Conservation (phyloP, 169 alveolate species). For the Babesia ovata region DNA sequence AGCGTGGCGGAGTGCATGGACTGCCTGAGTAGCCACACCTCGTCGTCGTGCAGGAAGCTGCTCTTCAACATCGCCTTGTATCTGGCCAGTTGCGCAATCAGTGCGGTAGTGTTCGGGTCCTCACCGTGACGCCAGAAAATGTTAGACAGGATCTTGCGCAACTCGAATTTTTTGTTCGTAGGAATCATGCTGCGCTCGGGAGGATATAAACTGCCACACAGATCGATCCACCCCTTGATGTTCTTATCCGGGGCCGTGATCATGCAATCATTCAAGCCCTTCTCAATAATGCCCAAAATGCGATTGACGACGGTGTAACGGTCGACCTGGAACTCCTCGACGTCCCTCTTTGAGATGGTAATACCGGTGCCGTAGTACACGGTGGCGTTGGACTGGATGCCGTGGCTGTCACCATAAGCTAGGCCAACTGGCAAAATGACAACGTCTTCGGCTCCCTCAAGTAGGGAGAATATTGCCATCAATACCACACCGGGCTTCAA, state of each 20-base stretch:
- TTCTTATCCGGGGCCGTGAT: slow-evolving; percentile 80
- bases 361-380: slow-evolving; percentile 85
- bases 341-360: slow-evolving; percentile 72
- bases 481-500: slow-evolving; percentile 93
- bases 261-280: slow-evolving; percentile 81
- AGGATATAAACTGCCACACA: slow-evolving; percentile 84
- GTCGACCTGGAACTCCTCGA: slow-evolving; percentile 76
- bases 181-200: slow-evolving; percentile 86
- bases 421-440: slow-evolving; percentile 88
- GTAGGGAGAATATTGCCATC: slow-evolving; percentile 90
- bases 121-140: slow-evolving; percentile 84
- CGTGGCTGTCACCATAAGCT: slow-evolving; percentile 81
- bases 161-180: slow-evolving; percentile 77
- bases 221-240: slow-evolving; percentile 77
- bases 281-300: slow-evolving; percentile 73
- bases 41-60: slow-evolving; percentile 83
- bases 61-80: slow-evolving; percentile 79
- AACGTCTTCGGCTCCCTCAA: slow-evolving; percentile 89
- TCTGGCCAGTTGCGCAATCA: slow-evolving; percentile 76
- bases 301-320: slow-evolving; percentile 75
- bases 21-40: slow-evolving; percentile 89
- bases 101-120: slow-evolving; percentile 70
- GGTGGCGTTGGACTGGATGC: slow-evolving; percentile 83
- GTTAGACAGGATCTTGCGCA: slow-evolving; percentile 78
- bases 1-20: slow-evolving; percentile 86